These are phyloP conservation scores for Trichoderma reesei DNA, from an alignment of 495 filamentous ascomycete genomes.

Conservation along the genomic window DNA sequence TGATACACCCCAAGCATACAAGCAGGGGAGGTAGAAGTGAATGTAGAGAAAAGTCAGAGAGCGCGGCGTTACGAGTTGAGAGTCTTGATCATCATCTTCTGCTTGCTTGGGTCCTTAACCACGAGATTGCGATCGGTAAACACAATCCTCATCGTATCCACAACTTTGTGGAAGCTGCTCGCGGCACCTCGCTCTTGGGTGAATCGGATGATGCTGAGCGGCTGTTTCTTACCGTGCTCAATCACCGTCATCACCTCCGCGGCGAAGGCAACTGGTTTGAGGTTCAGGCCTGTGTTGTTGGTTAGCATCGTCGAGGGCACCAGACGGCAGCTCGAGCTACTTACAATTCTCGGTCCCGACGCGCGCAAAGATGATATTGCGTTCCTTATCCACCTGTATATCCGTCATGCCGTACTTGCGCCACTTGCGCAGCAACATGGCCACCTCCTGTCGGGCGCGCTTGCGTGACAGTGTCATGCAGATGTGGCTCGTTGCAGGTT, in stretches of 20 bases:
- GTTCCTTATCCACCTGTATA: conserved; percentile 59
- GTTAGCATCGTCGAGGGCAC: conserved; percentile 16
- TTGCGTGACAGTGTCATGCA: conserved; percentile 62
- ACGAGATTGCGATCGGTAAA: conserved; percentile 51
- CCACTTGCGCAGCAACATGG: conserved; percentile 67
- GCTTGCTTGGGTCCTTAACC: conserved; percentile 57
- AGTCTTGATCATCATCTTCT: conserved; percentile 58
- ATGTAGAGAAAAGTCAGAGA: neutral
- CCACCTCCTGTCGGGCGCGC: conserved; percentile 64
- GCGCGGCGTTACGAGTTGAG: conserved; percentile 27
- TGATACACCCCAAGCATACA: neutral
- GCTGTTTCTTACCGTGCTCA: conserved; percentile 60
- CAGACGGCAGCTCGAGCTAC: conserved; percentile 21
- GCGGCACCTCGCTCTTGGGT: conserved; percentile 82
- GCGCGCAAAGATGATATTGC: conserved; percentile 63
- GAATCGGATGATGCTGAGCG: conserved; percentile 68
- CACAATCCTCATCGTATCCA: conserved; percentile 58
- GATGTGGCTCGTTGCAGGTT: conserved; percentile 62
- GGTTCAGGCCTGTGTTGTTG: conserved; percentile 46
- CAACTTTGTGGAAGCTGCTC: conserved; percentile 69
- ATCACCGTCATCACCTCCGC: conserved; percentile 77
- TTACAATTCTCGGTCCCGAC: conserved; percentile 71
- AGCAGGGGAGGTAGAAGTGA: neutral
- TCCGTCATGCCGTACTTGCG: conserved; percentile 66
- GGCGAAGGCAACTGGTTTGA: conserved; percentile 72